Percentiles rank a stretch among this genome's conserved stretches.
phyloP scores from a whole-genome alignment of 1,284 basidiomycete species.

The Malassezia caprae region DNA sequence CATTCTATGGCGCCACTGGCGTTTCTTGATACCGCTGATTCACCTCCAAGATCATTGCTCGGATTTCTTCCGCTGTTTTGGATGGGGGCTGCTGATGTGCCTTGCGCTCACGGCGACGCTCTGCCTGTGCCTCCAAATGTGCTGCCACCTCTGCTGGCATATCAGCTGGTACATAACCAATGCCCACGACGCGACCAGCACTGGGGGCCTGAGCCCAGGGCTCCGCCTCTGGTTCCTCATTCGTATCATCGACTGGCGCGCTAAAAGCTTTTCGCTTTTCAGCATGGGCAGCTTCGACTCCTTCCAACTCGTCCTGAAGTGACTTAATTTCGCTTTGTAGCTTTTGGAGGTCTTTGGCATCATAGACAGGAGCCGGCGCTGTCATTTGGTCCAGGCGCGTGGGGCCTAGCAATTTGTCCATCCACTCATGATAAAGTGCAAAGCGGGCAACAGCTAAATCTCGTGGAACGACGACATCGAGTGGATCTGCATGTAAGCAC shows the following conservation, averaged over 20 bases:
- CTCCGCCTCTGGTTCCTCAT: constrained; percentile 1
- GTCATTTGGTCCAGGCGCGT: constrained; percentile 31
- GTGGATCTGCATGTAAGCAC: constrained; percentile 24
- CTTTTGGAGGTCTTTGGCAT: constrained; percentile 19
- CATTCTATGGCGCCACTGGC: neutral
- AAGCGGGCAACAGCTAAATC: constrained; percentile 41
- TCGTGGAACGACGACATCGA: constrained; percentile 34
- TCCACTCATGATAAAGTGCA: constrained; percentile 39
- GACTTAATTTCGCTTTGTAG: constrained; percentile 18
- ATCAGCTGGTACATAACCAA: constrained; percentile 28
- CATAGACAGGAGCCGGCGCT: constrained; percentile 33
- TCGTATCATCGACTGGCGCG: constrained; percentile 1
- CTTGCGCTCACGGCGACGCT: constrained; percentile 83
- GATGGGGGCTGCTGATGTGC: constrained; percentile 59
- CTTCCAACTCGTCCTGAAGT: constrained; percentile 18
- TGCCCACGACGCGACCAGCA: constrained; percentile 27
- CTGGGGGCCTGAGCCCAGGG: constrained; percentile 25
- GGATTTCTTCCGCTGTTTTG: neutral
- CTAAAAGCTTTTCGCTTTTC: neutral
- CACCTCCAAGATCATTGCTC: neutral
- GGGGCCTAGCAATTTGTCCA: constrained; percentile 40
- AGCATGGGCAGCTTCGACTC: neutral
- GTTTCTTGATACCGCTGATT: neutral
- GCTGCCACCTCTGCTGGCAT: constrained; percentile 14
- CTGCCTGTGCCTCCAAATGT: constrained; percentile 54